Evolutionary conservation across 2,329 filamentous ascomycete genomes (phyloP), one percentile per base, ranked within the genome.

Genomic region (Diaporthe longicolla): DNA sequence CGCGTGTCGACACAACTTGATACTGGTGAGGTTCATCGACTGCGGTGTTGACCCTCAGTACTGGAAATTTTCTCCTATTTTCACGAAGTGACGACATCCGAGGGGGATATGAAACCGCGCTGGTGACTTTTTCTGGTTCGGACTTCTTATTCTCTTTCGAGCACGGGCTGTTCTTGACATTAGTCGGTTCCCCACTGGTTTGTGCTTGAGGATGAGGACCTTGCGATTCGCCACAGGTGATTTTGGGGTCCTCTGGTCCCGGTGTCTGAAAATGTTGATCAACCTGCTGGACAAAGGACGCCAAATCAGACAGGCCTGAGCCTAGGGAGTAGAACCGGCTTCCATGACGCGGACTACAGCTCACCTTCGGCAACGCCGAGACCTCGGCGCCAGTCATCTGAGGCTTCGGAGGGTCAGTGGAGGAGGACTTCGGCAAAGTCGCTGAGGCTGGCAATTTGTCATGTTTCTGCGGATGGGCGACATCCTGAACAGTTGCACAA

Each of bases 201-300:
- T 48, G 35, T 24, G 35, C n/a, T 10, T 29, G 45, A 6, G 24
- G 11, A 17, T 24, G 40, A 32, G 45, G 7, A 24, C 9, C 11
- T 32, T 21, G 32, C 9, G 26, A 29, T 54, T 55, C 58, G 17
- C 7, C 29, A 19, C 24, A 35, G 50, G 10, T 24, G 19, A 10
- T 17, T 1, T 68, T 58, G 19, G 50, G 4, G 3, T 52, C 26
- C 2, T 68, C 43, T 21, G 35, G 35, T 8, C 54, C 45, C n/a
- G 68, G 50, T 15, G 63, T 59, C 35, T 76, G 69, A 21, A 76
- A 74, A 21, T 72, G 72, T 19, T 70, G 71, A 57, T 78, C 77
- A 26, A 77, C 72, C n/a, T 75, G 71, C 17, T 78, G 74, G 13
- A 79, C 78, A 43, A 78, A 76, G 13, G 78, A 78, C 8, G 76